Evolutionary conservation across 257 asterid species (phyloP).

Genomic region (Nicotiana sylvestris): DNA sequence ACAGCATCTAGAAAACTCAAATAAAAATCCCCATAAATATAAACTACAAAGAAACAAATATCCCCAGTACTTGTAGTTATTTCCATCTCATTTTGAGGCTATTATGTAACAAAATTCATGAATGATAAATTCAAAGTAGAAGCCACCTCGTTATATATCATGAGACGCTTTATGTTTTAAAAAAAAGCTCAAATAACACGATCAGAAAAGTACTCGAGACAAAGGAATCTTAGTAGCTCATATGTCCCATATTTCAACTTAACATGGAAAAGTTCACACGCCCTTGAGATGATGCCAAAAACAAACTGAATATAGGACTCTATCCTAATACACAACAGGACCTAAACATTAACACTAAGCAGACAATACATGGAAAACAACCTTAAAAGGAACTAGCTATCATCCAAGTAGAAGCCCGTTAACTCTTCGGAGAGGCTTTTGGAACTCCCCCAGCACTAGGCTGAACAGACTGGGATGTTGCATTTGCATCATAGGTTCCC

Average conservation of each 20-base stretch:
- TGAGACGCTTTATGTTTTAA: not conserved
- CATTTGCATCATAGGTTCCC: constrained; percentile 34
- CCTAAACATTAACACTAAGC: not conserved
- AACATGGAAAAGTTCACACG: not conserved
- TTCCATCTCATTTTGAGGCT: too few species aligned
- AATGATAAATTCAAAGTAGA: too few species aligned
- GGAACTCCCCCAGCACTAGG: constrained; percentile 38
- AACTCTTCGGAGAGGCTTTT: constrained; percentile 54
- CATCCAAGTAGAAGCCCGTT: not conserved
- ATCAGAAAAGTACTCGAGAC: not conserved
- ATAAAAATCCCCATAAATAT: too few species aligned
- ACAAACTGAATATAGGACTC: not conserved
- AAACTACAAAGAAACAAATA: too few species aligned
- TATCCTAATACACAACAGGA: not conserved
- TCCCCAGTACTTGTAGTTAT: too few species aligned
- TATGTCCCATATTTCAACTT: not conserved
- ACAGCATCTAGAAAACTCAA: too few species aligned
- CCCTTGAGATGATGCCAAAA: not conserved
- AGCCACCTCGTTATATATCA: too few species aligned
- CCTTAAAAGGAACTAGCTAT: not conserved
- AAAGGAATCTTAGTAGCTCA: not conserved
- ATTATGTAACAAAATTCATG: too few species aligned
- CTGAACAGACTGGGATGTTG: constrained; percentile 40
- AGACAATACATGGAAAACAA: not conserved
- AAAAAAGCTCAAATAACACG: not conserved